These are phyloP conservation scores for Spizellomyces punctatus DNA, from an alignment of 192 early-diverging fungal genomes.

Conservation along the genomic window DNA sequence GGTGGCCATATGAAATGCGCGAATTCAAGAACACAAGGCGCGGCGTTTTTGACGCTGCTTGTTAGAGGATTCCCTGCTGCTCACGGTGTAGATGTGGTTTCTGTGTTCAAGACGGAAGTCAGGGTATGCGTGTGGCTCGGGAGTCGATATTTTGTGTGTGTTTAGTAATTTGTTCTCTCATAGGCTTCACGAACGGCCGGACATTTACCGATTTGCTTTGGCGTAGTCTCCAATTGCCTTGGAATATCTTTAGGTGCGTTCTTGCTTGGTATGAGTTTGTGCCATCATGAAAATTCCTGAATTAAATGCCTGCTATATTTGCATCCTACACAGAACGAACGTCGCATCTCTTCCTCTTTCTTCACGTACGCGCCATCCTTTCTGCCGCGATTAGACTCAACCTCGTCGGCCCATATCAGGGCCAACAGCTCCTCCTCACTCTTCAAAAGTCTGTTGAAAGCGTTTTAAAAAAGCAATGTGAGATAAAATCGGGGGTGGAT, in stretches of 20 bases:
- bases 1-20: too few relatives aligned
- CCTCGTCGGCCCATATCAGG: constrained; percentile 86
- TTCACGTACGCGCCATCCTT: constrained; percentile 83
- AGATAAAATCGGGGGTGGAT: background rate
- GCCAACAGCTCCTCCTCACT: constrained; percentile 70
- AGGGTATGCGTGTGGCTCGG: constrained; percentile 8
- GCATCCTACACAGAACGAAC: constrained; percentile 56
- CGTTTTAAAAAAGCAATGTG: background rate
- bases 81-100: constrained; percentile 9
- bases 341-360: constrained; percentile 76
- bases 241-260: constrained; percentile 56
- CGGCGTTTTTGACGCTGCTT: constrained; percentile 67
- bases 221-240: constrained; percentile 61
- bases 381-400: constrained; percentile 89
- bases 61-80: constrained; percentile 58
- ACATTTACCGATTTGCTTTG: constrained; percentile 84
- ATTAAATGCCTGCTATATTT: background rate
- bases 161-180: background rate
- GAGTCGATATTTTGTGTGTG: background rate
- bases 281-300: background rate
- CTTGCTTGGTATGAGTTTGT: background rate
- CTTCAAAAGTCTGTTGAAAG: constrained; percentile 19
- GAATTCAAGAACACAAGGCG: constrained; percentile 50
- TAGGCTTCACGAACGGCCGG: constrained; percentile 45
- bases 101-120: constrained; percentile 26